Conservation (phyloP, 495 filamentous ascomycete species). For the Hypoxylon perforatum region DNA sequence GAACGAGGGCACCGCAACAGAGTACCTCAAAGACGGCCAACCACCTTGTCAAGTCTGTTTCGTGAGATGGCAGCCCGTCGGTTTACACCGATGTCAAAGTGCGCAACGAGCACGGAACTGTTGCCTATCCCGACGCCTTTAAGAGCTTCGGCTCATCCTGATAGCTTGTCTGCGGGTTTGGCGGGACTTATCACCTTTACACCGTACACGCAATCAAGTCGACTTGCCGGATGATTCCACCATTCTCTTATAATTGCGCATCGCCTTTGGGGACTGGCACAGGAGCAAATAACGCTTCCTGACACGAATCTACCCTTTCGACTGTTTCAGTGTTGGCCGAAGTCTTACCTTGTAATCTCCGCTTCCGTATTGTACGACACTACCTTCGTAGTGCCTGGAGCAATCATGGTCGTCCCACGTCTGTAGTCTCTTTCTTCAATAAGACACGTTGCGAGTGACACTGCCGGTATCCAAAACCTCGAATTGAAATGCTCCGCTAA, state of each 20-base stretch:
- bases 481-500: conserved; percentile 34
- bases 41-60: neutral
- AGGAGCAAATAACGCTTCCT: conserved; percentile 37
- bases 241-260: neutral
- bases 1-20: conserved; percentile 1
- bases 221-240: neutral
- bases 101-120: neutral
- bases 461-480: conserved; percentile 1
- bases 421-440: conserved; percentile 20
- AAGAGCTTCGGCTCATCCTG: neutral
- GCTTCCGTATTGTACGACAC: conserved; percentile 24
- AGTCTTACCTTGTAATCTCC: conserved; percentile 43
- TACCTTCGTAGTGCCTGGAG: conserved; percentile 31
- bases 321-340: conserved; percentile 33
- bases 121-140: neutral
- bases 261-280: neutral
- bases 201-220: neutral
- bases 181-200: no score
- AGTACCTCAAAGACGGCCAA: no score
- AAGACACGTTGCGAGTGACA: conserved; percentile 23
- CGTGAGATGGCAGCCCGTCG: conserved; percentile 17
- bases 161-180: no score
- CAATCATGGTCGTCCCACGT: conserved; percentile 31
- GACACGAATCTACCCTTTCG: conserved; percentile 30
- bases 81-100: no score